Conservation (phyloP, 164 flowering plant species). For the Dillenia suffruticosa region DNA sequence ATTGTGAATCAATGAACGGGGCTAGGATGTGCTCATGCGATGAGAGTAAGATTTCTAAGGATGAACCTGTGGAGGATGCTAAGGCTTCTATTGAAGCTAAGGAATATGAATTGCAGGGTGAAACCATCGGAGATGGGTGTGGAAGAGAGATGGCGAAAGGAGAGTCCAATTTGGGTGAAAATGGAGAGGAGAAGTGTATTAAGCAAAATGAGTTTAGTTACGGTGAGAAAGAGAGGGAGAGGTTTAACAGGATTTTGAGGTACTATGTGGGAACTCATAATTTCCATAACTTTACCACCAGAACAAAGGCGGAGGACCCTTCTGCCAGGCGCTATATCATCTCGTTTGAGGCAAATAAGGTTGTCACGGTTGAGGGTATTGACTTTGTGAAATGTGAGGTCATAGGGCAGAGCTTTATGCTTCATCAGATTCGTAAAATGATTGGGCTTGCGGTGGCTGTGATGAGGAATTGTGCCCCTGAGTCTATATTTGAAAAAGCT, state of each 20-base stretch:
- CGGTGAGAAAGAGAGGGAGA: slow-evolving; percentile 73
- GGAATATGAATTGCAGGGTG: too few species aligned
- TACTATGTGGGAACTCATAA: slow-evolving; percentile 83
- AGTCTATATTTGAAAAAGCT: slow-evolving; percentile 61
- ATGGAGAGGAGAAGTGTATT: slow-evolving; percentile 17
- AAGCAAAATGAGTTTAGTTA: slow-evolving; percentile 49
- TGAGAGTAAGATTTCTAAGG: slow-evolving; percentile 3
- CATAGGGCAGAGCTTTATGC: slow-evolving; percentile 99
- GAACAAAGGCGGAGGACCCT: slow-evolving; percentile 91
- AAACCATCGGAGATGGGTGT: too few species aligned
- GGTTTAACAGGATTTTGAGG: slow-evolving; percentile 72
- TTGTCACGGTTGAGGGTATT: slow-evolving; percentile 63
- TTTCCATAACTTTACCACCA: slow-evolving; percentile 86
- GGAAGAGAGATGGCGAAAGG: not conserved
- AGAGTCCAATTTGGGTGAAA: not conserved
- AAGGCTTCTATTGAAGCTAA: not conserved
- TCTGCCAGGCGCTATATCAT: slow-evolving; percentile 71
- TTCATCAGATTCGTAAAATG: slow-evolving; percentile 97
- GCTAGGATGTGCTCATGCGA: slow-evolving; percentile 2
- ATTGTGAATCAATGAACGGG: slow-evolving; percentile 3
- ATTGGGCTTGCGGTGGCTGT: slow-evolving; percentile 90
- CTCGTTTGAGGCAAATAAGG: slow-evolving; percentile 63
- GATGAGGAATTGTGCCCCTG: slow-evolving; percentile 78
- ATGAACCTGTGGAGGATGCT: slow-evolving; percentile 8
- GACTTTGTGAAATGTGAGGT: slow-evolving; percentile 96